phyloP scores from a whole-genome alignment of 2,329 filamentous ascomycete species.

The Capronia epimyces region DNA sequence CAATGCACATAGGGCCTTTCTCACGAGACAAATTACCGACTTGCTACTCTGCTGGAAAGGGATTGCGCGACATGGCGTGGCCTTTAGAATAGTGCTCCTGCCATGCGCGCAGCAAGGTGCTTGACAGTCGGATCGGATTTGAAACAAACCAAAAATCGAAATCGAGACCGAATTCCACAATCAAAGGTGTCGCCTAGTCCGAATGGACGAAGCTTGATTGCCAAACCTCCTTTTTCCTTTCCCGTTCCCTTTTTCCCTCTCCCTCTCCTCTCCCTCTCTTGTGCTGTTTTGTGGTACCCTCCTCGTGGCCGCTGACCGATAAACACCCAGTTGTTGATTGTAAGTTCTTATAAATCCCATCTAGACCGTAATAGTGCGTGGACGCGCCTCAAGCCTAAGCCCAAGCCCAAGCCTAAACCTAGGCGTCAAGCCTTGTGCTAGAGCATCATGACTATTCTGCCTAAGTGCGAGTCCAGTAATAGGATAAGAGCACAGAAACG shows the following conservation, averaged over 20 bases:
- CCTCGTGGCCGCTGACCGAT: too few species aligned
- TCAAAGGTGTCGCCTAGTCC: slow-evolving; percentile 31
- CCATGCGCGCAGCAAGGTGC: neutral
- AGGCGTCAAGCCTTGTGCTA: too few species aligned
- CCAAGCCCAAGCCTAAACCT: too few species aligned
- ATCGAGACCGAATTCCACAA: slow-evolving; percentile 23
- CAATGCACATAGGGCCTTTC: neutral
- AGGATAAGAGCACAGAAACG: too few species aligned
- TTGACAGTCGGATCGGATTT: neutral
- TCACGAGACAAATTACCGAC: neutral
- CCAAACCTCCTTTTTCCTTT: slow-evolving; percentile 14
- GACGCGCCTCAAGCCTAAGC: too few species aligned
- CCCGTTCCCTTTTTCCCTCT: neutral
- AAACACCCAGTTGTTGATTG: too few species aligned
- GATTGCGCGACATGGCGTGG: neutral
- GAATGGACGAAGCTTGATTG: slow-evolving; percentile 31
- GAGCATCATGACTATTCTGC: too few species aligned
- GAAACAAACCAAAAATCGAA: slow-evolving; percentile 8
- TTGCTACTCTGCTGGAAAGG: neutral
- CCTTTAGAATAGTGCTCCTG: neutral
- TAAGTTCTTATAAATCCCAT: too few species aligned
- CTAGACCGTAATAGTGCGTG: too few species aligned
- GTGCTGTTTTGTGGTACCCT: too few species aligned
- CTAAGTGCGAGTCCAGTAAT: too few species aligned
- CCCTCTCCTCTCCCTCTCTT: neutral